Evolutionary conservation across 2,329 filamentous ascomycete species (phyloP).

Genomic region (Neonectria neomacrospora): DNA sequence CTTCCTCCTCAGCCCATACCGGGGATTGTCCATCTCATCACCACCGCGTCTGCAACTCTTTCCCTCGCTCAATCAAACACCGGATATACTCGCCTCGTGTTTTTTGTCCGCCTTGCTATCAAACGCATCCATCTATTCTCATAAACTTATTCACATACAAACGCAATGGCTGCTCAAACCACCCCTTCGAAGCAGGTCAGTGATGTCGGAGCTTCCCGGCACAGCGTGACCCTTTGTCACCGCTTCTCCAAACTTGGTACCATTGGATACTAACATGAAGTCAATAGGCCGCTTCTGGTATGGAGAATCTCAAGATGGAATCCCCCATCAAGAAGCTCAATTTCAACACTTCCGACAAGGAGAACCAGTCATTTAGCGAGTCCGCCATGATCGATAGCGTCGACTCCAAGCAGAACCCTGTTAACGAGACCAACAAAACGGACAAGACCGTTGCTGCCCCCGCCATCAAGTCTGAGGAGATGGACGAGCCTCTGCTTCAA

Average conservation of each 20-base stretch:
- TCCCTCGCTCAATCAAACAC: conserved; percentile 33
- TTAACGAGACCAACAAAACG: conserved; percentile 55
- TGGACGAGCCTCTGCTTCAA: conserved; percentile 88
- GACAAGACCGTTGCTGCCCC: conserved; percentile 56
- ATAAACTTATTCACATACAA: conserved; percentile 27
- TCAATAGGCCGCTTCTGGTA: conserved; percentile 81
- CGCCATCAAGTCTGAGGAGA: conserved; percentile 74
- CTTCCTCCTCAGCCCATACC: conserved; percentile 44
- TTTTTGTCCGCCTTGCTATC: conserved; percentile 22
- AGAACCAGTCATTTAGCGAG: conserved; percentile 73
- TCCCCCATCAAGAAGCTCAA: conserved; percentile 91
- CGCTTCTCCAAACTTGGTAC: background rate
- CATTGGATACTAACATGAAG: conserved; percentile 47
- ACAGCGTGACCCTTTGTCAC: conserved; percentile 17
- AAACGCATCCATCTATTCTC: background rate
- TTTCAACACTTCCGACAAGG: conserved; percentile 80
- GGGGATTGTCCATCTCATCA: conserved; percentile 35
- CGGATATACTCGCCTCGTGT: conserved; percentile 33
- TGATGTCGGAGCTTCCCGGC: conserved; percentile 43
- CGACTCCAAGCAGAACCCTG: conserved; percentile 70
- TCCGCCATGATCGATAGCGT: conserved; percentile 64
- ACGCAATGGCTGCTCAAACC: conserved; percentile 79
- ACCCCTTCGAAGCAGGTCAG: conserved; percentile 69
- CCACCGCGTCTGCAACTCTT: conserved; percentile 45
- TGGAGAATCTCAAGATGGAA: conserved; percentile 92